Evolutionary conservation across 176 grass and related monocot genomes (phyloP), one percentile per base, ranked within the genome.

Genomic region (Oryza brachyantha): DNA sequence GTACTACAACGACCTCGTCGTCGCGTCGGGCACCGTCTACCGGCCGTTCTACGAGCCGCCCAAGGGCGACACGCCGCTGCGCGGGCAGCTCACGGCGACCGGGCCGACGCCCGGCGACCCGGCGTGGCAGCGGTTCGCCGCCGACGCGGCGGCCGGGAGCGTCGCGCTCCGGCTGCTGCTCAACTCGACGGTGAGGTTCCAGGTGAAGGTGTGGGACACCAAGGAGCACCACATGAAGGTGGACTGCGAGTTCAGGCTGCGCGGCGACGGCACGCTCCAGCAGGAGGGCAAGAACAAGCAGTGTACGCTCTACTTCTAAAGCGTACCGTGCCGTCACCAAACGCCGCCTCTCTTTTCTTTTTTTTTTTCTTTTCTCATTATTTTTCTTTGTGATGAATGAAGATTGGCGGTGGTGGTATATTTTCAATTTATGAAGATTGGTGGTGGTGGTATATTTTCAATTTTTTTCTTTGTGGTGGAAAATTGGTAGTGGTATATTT

Each of bases 171-270:
- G 80, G 59, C 64, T 97, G 28, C 21, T 69, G 80, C 85, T 97
- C 39, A 94, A 39, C 43, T 92, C 95, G 27, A 84, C 70, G 38
- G 71, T 90, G 39, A 67, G 62, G 72, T 97, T 97, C 87, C 66
- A 88, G 76, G 85, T 88, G 74, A 88, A 81, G 83, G 1, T 82
- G 21, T 97, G 94, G 94, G 94, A 97, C 83, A 92, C 80, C 11
- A 75, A 41, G 64, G 29, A 41, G 29, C 95, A 97, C 80, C 83
- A 64, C 60, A 48, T 94, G 69, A 90, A 94, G 50, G 92, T 80
- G 10, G 63, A 82, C 8, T 97, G 95, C 64, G 62, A 79, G 61
- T 21, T 92, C 26, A 76, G 0, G 0, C 39, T 88, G 2, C 29
- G 66, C 0, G 75, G 75, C 26, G 86, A 97, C 28, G 93, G 91